Conservation (phyloP, 495 filamentous ascomycete species). For the Hypoxylon subgilvum region DNA sequence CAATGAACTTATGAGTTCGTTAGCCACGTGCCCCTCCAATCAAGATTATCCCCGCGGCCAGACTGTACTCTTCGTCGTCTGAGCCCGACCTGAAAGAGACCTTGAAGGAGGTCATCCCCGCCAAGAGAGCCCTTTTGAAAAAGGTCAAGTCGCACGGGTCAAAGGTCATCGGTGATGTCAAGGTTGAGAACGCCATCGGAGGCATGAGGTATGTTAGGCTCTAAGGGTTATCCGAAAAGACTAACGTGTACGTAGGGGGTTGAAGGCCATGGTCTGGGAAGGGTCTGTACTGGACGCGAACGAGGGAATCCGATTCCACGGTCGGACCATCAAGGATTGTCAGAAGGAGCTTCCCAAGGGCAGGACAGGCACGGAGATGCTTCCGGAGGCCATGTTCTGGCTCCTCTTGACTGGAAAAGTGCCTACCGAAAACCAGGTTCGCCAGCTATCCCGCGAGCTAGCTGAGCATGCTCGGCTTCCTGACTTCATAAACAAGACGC, state of each 20-base stretch:
- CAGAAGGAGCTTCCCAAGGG: conserved; percentile 93
- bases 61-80: conserved; percentile 70
- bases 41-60: conserved; percentile 37
- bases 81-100: conserved; percentile 89
- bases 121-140: conserved; percentile 89
- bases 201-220: conserved; percentile 79
- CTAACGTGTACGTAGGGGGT: conserved; percentile 54
- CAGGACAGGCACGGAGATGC: conserved; percentile 93
- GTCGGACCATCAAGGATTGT: conserved; percentile 97
- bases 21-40: conserved; percentile 46
- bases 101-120: conserved; percentile 81
- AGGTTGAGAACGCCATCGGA: conserved; percentile 90
- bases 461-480: conserved; percentile 88
- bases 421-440: conserved; percentile 79
- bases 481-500: conserved; percentile 80
- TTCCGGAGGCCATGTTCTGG: conserved; percentile 99
- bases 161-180: conserved; percentile 87
- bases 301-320: conserved; percentile 98
- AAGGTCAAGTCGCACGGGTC: conserved; percentile 85
- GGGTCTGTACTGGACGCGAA: conserved; percentile 95
- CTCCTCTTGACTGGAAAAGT: conserved; percentile 92
- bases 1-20: too few relatives aligned
- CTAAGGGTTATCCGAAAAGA: too few relatives aligned
- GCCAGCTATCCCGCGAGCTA: conserved; percentile 80
- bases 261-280: conserved; percentile 99